These are phyloP conservation scores for Naegleria fowleri DNA, from an alignment of 208 protist species.

Conservation along the genomic window DNA sequence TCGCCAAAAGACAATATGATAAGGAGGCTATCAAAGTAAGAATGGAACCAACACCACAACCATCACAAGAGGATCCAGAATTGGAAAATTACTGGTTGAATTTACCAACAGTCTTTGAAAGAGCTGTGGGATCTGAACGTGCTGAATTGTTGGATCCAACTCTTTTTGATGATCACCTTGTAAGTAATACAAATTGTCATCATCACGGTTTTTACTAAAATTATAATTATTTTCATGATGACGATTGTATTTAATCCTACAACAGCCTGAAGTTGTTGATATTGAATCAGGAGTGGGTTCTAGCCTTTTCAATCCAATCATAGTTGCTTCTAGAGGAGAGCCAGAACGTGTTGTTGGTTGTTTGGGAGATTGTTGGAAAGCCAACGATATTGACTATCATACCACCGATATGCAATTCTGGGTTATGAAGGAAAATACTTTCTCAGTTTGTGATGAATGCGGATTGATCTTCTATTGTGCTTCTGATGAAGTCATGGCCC, in stretches of 20 bases:
- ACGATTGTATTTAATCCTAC: background rate
- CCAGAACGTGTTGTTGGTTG: background rate
- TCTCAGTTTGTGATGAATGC: background rate
- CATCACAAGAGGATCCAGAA: background rate
- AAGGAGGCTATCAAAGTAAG: background rate
- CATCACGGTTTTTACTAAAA: background rate
- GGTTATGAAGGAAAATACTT: slow-evolving; percentile 5
- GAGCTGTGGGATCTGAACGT: background rate
- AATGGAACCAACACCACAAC: background rate
- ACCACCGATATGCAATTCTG: background rate
- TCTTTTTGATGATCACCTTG: background rate
- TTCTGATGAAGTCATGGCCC: background rate
- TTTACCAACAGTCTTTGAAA: background rate
- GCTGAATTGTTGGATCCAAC: slow-evolving; percentile 22
- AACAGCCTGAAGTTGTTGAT: slow-evolving; percentile 10
- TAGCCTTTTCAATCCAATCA: background rate
- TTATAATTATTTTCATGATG: background rate
- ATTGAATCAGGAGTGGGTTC: background rate
- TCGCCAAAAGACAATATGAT: background rate
- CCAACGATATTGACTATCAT: background rate
- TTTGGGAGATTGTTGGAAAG: background rate
- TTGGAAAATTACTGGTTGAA: background rate
- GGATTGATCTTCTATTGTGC: slow-evolving; percentile 8
- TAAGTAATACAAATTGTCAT: background rate
- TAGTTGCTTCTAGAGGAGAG: background rate